Base-by-base conservation (phyloP, 306 rosid species). In the Cicer bijugum region DNA sequence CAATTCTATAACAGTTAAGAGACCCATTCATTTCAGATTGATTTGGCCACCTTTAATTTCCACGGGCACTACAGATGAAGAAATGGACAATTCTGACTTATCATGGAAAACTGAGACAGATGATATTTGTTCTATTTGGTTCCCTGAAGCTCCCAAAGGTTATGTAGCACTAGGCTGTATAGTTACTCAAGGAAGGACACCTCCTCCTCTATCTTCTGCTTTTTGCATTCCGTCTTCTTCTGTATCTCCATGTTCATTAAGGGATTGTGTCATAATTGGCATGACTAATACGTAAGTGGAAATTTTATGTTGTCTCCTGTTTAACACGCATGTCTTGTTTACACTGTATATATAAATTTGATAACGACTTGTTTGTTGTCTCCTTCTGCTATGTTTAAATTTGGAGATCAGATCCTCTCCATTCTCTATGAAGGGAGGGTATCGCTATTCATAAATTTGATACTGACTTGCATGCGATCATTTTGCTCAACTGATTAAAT, bases 91-190 rank as follows among this genome's bases (percentile, higher is more conserved):
- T 67, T 80, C 68, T 23, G 82, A 80, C 17, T 72, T 64, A 42
- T 40, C 62, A 15, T 53, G 51, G 68, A 68, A 80, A 56, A 17
- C 60, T 55, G 84, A 80, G 23, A 85, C 77, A 68, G 88, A 81
- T 68, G 70, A 67, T 65, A 58, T 73, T 69, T 91, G 89, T 86
- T 87, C 94, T 53, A 83, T 94, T 77, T 94, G 98, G 98, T 91
- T 91, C 68, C 98, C 98, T 57, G 91, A 85, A 80, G 98, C 98
- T 2, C 97, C 98, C 38, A 82, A 84, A 71, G 98, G 96, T 75
- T 94, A 88, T 85, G 96, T 89, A 79, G 91, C 97, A 5, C 76
- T 94, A 73, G 98, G 98, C 57, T 94, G 98, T 81, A 90, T 91
- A 62, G 98, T 86, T 79, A 84, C 92, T 37, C 85, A 71, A 12